Evolutionary conservation across 768 basidiomycete genomes (phyloP), one percentile per base, ranked within the genome.

Genomic region (Pisolithus sp.): DNA sequence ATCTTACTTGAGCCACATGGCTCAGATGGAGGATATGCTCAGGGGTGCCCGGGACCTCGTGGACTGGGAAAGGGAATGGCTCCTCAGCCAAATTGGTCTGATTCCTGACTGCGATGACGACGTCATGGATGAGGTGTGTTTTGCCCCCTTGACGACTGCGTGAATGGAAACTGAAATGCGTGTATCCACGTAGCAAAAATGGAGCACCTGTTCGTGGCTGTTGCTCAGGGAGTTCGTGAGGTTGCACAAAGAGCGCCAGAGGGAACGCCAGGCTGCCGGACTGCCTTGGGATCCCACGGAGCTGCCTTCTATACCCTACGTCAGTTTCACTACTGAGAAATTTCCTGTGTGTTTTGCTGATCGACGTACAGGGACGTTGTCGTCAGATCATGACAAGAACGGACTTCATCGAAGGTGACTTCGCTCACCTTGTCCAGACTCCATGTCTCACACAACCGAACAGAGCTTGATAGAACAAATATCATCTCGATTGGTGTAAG

Each of bases 31-130:
- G 31, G 77, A 93, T 62, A 81, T 87, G 74, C 51, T 83, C 1
- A 67, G 71, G 38, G 77, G 80, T 69, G 86, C 90, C n/a, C 68
- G 76, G 51, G 74, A 83, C 49, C 68, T 89, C 62, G 71, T 89
- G 3, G 61, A 72, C n/a, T 76, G 80, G 9, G 91, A 93, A 69
- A 88, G 87, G 61, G 82, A 76, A 24, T 92, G 89, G 86, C 71
- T 92, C 30, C 72, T 84, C 21, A 86, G 83, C 60, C 85, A 85
- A 65, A 85, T 90, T 40, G 89, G 74, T 3, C 72, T 91, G 45
- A 92, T 93, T 52, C 78, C 80, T 7, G 89, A 89, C 62, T 84
- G 81, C 61, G 89, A 92, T 64, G 87, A 89, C 68, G 86, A 89
- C 61, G 82, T 89, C 52, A 89, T 89, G 90, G 91, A 93, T 66